These are phyloP conservation scores for Mycena epipterygia DNA, from an alignment of 768 basidiomycete genomes.

Conservation along the genomic window DNA sequence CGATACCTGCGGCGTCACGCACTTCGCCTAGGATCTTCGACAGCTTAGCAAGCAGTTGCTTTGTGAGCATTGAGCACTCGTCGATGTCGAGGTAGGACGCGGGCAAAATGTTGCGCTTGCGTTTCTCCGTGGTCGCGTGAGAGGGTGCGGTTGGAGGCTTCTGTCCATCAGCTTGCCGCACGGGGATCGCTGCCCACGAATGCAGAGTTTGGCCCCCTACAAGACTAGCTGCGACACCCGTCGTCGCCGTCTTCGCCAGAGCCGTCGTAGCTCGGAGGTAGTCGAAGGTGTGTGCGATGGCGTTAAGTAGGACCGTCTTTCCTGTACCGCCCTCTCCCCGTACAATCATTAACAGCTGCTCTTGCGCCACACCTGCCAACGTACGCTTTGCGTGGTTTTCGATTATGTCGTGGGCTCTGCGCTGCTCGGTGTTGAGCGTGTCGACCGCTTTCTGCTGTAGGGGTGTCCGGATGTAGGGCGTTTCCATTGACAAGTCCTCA, in stretches of 20 bases:
- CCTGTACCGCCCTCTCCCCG: constrained; percentile 59
- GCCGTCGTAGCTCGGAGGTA: not conserved
- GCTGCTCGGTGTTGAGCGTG: constrained; percentile 43
- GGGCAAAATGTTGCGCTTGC: constrained; percentile 34
- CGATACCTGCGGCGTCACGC: not conserved
- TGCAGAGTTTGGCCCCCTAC: constrained; percentile 56
- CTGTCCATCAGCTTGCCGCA: not conserved
- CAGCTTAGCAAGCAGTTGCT: constrained; percentile 32
- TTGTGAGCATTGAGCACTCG: no score
- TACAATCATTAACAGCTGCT: constrained; percentile 51
- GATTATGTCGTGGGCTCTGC: constrained; percentile 50
- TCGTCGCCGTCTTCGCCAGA: constrained; percentile 53
- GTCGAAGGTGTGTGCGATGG: constrained; percentile 51
- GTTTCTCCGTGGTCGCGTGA: constrained; percentile 8
- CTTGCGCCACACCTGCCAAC: constrained; percentile 32
- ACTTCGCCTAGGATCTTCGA: constrained; percentile 38
- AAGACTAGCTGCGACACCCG: constrained; percentile 56
- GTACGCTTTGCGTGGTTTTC: constrained; percentile 43
- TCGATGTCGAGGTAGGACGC: constrained; percentile 51
- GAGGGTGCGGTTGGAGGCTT: not conserved
- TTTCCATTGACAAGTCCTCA: not conserved
- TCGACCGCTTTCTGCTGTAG: not conserved
- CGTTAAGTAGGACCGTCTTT: constrained; percentile 57
- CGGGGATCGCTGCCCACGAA: constrained; percentile 44
- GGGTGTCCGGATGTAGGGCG: not conserved